Evolutionary conservation across 1,284 basidiomycete genomes (phyloP).

Genomic region (Microbotryum saponariae): DNA sequence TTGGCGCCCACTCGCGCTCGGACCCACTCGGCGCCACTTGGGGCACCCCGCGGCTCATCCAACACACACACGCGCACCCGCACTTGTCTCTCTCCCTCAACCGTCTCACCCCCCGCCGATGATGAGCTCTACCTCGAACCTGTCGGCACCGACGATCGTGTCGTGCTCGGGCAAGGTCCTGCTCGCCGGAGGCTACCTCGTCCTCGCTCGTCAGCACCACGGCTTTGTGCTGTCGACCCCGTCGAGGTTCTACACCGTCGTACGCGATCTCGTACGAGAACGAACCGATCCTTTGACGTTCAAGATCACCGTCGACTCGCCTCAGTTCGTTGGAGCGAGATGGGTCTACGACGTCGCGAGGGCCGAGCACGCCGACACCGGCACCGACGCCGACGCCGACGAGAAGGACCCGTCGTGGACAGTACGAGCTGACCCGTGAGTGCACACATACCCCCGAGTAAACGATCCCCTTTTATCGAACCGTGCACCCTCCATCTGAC

Average conservation of each 20-base stretch:
- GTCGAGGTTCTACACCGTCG: conserved; percentile 78
- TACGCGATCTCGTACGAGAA: conserved; percentile 34
- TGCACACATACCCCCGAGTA: too few relatives aligned
- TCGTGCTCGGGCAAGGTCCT: conserved; percentile 95
- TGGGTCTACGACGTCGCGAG: conserved; percentile 63
- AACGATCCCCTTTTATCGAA: too few relatives aligned
- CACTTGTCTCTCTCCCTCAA: too few relatives aligned
- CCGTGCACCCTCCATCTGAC: too few relatives aligned
- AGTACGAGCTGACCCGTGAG: background rate
- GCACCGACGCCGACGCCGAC: too few relatives aligned
- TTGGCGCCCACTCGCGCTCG: too few relatives aligned
- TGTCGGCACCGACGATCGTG: conserved; percentile 42
- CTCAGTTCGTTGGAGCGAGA: conserved; percentile 72
- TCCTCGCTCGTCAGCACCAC: conserved; percentile 72
- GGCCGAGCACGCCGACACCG: conserved; percentile 10
- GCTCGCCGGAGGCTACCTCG: conserved; percentile 86
- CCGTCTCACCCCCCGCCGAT: too few relatives aligned
- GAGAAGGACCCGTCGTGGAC: too few relatives aligned
- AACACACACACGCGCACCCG: too few relatives aligned
- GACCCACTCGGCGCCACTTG: too few relatives aligned
- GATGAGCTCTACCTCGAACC: too few relatives aligned
- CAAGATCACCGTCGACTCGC: conserved; percentile 69
- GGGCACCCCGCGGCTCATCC: too few relatives aligned
- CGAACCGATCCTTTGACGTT: background rate
- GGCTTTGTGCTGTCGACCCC: conserved; percentile 84